Evolutionary conservation across 257 asterid species (phyloP).

Genomic region (Catharanthus roseus): DNA sequence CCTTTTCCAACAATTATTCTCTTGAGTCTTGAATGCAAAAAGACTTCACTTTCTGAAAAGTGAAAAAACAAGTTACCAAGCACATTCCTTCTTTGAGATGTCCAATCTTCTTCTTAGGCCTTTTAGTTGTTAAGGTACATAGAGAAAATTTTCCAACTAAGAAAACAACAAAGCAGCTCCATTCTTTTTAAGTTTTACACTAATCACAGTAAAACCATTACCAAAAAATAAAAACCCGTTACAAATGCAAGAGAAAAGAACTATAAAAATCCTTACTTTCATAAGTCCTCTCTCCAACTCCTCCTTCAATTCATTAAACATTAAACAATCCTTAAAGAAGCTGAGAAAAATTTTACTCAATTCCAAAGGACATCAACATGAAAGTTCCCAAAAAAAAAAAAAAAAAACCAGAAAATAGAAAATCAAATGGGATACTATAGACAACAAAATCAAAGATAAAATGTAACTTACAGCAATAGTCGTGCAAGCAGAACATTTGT

Average conservation of each 20-base stretch:
- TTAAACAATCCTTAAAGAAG: background rate
- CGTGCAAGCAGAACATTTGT: constrained; percentile 86
- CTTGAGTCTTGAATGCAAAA: background rate
- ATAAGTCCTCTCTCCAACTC: constrained; percentile 81
- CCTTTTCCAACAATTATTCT: background rate
- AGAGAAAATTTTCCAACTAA: background rate
- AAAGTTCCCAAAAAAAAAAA: background rate
- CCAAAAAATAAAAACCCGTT: background rate
- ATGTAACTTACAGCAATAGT: constrained; percentile 73
- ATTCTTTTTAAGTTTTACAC: background rate
- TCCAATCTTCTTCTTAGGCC: background rate
- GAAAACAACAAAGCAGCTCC: background rate
- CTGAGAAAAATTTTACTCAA: background rate
- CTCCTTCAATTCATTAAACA: constrained; percentile 46
- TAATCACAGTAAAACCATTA: background rate
- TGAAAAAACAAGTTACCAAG: background rate
- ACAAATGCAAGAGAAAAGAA: background rate
- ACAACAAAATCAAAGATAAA: background rate
- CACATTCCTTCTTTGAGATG: background rate
- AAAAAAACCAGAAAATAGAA: too few species aligned
- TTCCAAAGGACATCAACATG: background rate
- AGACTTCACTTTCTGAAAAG: background rate
- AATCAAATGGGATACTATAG: background rate
- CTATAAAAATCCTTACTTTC: constrained; percentile 38
- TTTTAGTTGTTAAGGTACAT: background rate